Percentiles rank a stretch among this genome's conserved stretches.
These are phyloP conservation scores for Ananas comosus DNA, from an alignment of 176 grass and related monocot genomes.

Conservation along the genomic window DNA sequence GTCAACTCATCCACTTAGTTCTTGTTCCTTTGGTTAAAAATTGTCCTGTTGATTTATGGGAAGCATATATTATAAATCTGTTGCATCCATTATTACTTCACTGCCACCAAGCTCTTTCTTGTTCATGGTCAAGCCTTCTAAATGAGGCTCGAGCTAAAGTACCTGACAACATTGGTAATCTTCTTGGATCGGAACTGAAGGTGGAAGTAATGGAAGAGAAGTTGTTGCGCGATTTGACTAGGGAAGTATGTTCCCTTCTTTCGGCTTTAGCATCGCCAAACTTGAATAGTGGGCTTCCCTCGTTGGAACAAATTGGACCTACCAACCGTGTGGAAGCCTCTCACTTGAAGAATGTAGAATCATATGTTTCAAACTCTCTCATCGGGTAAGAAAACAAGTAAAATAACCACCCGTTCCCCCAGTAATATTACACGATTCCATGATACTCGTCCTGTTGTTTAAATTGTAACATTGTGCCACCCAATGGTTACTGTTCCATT, in stretches of 20 bases:
- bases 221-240: conserved; percentile 87
- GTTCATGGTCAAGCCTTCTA: conserved; percentile 83
- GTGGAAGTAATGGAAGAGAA: conserved; percentile 98
- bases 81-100: conserved; percentile 75
- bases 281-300: conserved; percentile 75
- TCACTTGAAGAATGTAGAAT: conserved; percentile 50
- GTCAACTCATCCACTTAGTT: conserved; percentile 86
- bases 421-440: background rate
- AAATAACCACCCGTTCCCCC: too few relatives aligned
- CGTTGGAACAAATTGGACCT: conserved; percentile 82
- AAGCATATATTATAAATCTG: conserved; percentile 47
- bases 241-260: conserved; percentile 78
- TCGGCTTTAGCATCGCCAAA: conserved; percentile 56
- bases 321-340: conserved; percentile 54
- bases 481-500: too few relatives aligned
- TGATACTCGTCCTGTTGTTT: too few relatives aligned
- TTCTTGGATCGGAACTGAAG: conserved; percentile 87
- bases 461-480: too few relatives aligned
- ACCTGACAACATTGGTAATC: conserved; percentile 83
- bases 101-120: conserved; percentile 85
- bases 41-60: conserved; percentile 65
- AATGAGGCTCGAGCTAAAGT: conserved; percentile 65
- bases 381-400: conserved; percentile 46
- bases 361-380: conserved; percentile 63
- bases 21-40: conserved; percentile 78